These are phyloP conservation scores for Leptomonas seymouri DNA, from an alignment of 208 protist genomes.

Conservation along the genomic window DNA sequence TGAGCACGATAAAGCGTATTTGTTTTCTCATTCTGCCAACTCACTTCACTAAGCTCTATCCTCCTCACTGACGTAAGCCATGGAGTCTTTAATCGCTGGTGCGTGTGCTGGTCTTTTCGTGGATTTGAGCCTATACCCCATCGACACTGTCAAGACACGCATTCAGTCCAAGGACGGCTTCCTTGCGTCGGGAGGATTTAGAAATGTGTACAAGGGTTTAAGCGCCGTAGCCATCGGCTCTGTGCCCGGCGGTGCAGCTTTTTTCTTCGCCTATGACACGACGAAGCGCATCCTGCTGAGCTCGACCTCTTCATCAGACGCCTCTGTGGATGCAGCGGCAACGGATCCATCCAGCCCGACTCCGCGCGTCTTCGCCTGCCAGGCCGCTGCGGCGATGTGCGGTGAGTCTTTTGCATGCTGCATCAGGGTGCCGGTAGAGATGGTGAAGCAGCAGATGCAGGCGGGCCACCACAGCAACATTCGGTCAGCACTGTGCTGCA, in stretches of 20 bases:
- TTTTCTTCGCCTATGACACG: slow-evolving; percentile 90
- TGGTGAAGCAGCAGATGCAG: slow-evolving; percentile 94
- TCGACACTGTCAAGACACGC: slow-evolving; percentile 95
- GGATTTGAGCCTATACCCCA: slow-evolving; percentile 90
- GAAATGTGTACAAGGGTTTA: slow-evolving; percentile 86
- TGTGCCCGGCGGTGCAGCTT: slow-evolving; percentile 87
- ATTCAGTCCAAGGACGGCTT: slow-evolving; percentile 88
- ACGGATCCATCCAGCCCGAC: slow-evolving; percentile 1
- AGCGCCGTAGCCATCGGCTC: slow-evolving; percentile 84
- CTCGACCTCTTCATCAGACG: background rate
- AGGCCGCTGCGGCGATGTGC: slow-evolving; percentile 67
- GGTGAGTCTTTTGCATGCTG: slow-evolving; percentile 87
- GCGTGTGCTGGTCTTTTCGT: slow-evolving; percentile 86
- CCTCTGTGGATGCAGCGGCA: background rate
- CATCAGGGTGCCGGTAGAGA: slow-evolving; percentile 89
- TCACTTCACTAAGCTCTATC: no score
- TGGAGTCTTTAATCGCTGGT: slow-evolving; percentile 86
- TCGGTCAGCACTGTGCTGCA: slow-evolving; percentile 38
- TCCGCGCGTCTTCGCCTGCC: slow-evolving; percentile 30
- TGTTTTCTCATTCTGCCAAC: slow-evolving; percentile 1
- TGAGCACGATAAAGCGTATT: no score
- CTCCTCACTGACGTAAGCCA: background rate
- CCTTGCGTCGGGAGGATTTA: slow-evolving; percentile 76
- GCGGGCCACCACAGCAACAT: slow-evolving; percentile 57
- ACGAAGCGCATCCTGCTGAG: slow-evolving; percentile 22